A percentile compares a stretch with the other conserved stretches of the same genome.
Evolutionary conservation across 495 filamentous ascomycete genomes (phyloP).

Genomic region (Staphylotrichum longicolle): DNA sequence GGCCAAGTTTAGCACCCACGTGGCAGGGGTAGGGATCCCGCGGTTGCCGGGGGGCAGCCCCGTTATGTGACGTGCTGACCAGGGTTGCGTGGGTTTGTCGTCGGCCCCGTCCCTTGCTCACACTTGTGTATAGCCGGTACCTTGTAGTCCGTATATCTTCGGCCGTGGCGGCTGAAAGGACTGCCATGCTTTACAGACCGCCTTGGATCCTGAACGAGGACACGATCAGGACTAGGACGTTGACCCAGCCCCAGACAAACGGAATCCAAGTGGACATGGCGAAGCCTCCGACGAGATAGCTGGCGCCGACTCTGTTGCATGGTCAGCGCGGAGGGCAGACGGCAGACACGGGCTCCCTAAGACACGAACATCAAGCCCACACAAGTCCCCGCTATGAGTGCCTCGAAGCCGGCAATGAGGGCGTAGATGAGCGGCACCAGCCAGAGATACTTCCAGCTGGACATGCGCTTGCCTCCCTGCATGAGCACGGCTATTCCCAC

Average conservation of each 20-base stretch:
- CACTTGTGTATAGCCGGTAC: no score
- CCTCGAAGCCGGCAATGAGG: constrained; percentile 75
- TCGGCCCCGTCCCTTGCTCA: no score
- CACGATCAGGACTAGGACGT: constrained; percentile 81
- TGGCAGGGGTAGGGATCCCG: neutral
- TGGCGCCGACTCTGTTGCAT: constrained; percentile 67
- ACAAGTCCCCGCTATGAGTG: constrained; percentile 80
- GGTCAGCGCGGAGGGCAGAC: constrained; percentile 25
- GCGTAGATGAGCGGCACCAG: constrained; percentile 72
- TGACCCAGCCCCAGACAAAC: constrained; percentile 90
- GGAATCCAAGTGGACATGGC: constrained; percentile 97
- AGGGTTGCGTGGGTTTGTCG: no score
- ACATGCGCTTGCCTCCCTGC: constrained; percentile 55
- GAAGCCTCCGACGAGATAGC: constrained; percentile 86
- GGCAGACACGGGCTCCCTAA: neutral
- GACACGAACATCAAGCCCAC: constrained; percentile 79
- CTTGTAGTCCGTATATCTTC: no score
- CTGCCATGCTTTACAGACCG: constrained; percentile 53
- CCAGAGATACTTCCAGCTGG: constrained; percentile 74
- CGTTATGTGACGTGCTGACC: no score
- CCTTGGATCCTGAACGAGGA: constrained; percentile 95
- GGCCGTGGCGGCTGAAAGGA: no score
- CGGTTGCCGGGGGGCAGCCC: no score
- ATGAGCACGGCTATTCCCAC: constrained; percentile 70
- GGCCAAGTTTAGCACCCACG: neutral